These are phyloP conservation scores for Pleurotus djamor DNA, from an alignment of 768 basidiomycete species.

Conservation along the genomic window DNA sequence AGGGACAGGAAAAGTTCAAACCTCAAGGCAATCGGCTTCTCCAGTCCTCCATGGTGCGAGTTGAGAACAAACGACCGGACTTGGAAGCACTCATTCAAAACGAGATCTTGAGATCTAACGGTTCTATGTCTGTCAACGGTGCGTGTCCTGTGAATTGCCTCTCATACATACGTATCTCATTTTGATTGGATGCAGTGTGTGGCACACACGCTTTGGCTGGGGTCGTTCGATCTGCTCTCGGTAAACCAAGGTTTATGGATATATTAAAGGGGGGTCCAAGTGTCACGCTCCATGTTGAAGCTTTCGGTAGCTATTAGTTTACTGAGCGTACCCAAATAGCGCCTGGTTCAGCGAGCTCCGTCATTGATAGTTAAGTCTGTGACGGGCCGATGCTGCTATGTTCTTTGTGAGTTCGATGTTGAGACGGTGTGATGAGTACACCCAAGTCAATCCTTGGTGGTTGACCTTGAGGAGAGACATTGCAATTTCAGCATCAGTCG, in stretches of 20 bases:
- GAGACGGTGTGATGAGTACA: too few relatives aligned
- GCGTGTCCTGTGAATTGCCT: conserved; percentile 4
- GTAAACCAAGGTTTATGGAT: conserved; percentile 23
- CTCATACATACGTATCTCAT: background rate
- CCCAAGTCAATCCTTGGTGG: too few relatives aligned
- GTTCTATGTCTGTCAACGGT: conserved; percentile 41
- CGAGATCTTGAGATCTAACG: conserved; percentile 28
- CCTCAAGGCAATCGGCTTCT: conserved; percentile 15
- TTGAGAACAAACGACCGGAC: conserved; percentile 41
- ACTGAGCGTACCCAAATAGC: too few relatives aligned
- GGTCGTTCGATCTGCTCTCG: conserved; percentile 30
- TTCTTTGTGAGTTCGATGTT: too few relatives aligned
- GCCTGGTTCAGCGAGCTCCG: too few relatives aligned
- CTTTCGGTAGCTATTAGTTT: conserved; percentile 20
- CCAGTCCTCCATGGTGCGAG: conserved; percentile 18
- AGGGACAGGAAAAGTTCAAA: conserved; percentile 9
- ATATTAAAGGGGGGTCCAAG: conserved; percentile 32
- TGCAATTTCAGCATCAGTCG: too few relatives aligned
- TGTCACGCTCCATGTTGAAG: conserved; percentile 31
- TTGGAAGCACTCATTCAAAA: conserved; percentile 29
- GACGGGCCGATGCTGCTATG: too few relatives aligned
- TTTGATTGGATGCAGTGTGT: conserved; percentile 27
- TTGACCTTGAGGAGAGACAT: too few relatives aligned
- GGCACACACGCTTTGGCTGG: conserved; percentile 32
- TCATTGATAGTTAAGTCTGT: too few relatives aligned